Conservation (phyloP, 2,329 filamentous ascomycete species). For the Ilyonectria destructans region DNA sequence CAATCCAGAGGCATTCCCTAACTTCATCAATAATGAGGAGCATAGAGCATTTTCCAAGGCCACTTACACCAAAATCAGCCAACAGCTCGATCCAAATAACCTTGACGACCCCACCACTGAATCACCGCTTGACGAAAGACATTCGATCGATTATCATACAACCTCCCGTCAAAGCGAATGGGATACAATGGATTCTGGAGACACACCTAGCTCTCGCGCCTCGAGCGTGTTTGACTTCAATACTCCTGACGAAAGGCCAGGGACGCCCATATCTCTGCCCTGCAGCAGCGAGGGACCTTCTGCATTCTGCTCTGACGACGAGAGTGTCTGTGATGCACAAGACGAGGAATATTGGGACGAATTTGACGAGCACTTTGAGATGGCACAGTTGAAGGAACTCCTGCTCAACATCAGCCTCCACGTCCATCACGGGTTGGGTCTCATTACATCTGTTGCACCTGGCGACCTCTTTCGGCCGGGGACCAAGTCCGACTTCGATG, state of each 20-base stretch:
- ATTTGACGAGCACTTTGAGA: slow-evolving; percentile 25
- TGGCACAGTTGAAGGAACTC: slow-evolving; percentile 27
- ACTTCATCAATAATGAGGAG: slow-evolving; percentile 34
- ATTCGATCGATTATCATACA: neutral
- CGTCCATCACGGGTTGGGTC: slow-evolving; percentile 40
- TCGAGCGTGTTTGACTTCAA: slow-evolving; percentile 38
- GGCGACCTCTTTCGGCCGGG: slow-evolving; percentile 39
- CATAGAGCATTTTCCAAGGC: slow-evolving; percentile 34
- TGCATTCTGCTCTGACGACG: slow-evolving; percentile 30
- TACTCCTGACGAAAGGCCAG: slow-evolving; percentile 19
- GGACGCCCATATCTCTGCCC: slow-evolving; percentile 25
- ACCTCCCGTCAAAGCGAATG: slow-evolving; percentile 8
- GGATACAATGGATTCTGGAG: slow-evolving; percentile 4
- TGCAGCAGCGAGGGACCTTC: slow-evolving; percentile 33
- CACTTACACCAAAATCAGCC: slow-evolving; percentile 33
- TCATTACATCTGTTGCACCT: slow-evolving; percentile 41
- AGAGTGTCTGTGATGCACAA: slow-evolving; percentile 23
- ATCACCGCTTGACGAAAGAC: neutral
- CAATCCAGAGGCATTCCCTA: slow-evolving; percentile 44
- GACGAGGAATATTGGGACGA: slow-evolving; percentile 22
- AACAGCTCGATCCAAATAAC: neutral
- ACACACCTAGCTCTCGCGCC: slow-evolving; percentile 21
- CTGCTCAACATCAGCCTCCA: slow-evolving; percentile 44
- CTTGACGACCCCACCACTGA: neutral
- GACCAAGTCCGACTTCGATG: slow-evolving; percentile 39